Percentiles rank a stretch among this genome's conserved stretches.
phyloP scores from a whole-genome alignment of 345 rosid species.

The Xanthoceras sorbifolium region DNA sequence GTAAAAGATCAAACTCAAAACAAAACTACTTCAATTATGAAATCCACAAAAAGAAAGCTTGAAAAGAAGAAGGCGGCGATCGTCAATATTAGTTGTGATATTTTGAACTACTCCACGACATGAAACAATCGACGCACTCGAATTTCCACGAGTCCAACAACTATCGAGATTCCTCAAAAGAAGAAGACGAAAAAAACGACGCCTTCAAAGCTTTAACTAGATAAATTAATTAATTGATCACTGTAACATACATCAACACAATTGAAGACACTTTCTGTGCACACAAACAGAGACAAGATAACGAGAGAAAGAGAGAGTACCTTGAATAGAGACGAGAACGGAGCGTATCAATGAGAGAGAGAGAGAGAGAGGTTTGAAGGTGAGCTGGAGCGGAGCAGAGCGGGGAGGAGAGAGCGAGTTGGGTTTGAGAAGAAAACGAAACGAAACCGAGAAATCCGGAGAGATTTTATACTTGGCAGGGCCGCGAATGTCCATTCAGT shows the following conservation, averaged over 20 bases:
- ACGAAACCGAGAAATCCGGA: neutral
- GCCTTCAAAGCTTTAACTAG: neutral
- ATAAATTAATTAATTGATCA: neutral
- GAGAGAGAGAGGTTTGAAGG: neutral
- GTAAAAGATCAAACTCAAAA: neutral
- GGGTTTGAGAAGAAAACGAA: neutral
- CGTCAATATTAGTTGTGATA: neutral
- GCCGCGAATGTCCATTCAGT: neutral
- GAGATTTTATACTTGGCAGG: neutral
- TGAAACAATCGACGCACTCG: too few species aligned
- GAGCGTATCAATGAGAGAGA: neutral
- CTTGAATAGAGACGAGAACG: neutral
- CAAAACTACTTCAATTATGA: too few species aligned
- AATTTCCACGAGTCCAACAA: too few species aligned
- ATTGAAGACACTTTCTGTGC: too few species aligned
- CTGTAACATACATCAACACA: neutral
- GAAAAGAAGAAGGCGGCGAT: neutral
- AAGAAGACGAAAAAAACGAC: neutral
- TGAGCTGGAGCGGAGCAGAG: neutral
- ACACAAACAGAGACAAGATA: too few species aligned
- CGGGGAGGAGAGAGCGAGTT: neutral
- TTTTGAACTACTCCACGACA: neutral
- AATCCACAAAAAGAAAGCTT: neutral
- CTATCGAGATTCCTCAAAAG: too few species aligned
- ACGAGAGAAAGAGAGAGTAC: slow-evolving; percentile 1